Evolutionary conservation across 192 early-diverging fungal genomes (phyloP).

Genomic region (Globomyces pollinis-pini): DNA sequence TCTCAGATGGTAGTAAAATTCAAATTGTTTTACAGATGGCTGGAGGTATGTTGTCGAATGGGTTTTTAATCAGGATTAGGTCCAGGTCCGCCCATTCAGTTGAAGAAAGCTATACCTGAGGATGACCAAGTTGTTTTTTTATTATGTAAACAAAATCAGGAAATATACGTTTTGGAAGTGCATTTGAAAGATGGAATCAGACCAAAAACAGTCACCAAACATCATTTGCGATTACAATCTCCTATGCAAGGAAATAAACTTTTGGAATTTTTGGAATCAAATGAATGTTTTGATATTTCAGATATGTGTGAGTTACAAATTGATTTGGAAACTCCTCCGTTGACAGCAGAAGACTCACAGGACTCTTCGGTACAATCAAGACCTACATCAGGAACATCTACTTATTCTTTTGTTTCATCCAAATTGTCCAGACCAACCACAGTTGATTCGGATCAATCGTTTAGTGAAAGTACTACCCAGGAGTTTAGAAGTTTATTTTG

Average conservation of each 20-base stretch:
- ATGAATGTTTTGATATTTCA: conserved; percentile 10
- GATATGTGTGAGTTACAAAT: conserved; percentile 9
- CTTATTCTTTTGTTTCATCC: conserved; percentile 4
- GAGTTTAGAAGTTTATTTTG: conserved; percentile 12
- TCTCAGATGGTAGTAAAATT: conserved; percentile 30
- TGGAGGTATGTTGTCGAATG: conserved; percentile 22
- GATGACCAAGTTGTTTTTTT: conserved; percentile 43
- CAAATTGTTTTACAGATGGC: conserved; percentile 44
- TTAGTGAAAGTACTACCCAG: neutral
- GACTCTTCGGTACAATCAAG: neutral
- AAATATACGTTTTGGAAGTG: conserved; percentile 48
- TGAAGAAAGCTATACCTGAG: conserved; percentile 25
- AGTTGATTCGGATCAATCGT: neutral
- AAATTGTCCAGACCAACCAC: neutral
- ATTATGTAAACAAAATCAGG: conserved; percentile 50
- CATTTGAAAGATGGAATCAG: conserved; percentile 30
- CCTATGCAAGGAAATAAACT: neutral
- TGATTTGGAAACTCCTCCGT: neutral
- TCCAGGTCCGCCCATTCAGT: conserved; percentile 39
- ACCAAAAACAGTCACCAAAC: conserved; percentile 15
- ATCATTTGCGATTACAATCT: neutral
- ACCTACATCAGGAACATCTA: neutral
- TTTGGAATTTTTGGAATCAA: neutral
- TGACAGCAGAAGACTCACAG: too few species aligned
- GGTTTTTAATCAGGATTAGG: too few species aligned